Percentiles rank a stretch among this genome's conserved stretches.
phyloP scores from a whole-genome alignment of 2,329 filamentous ascomycete genomes.

The Colletotrichum sp. region DNA sequence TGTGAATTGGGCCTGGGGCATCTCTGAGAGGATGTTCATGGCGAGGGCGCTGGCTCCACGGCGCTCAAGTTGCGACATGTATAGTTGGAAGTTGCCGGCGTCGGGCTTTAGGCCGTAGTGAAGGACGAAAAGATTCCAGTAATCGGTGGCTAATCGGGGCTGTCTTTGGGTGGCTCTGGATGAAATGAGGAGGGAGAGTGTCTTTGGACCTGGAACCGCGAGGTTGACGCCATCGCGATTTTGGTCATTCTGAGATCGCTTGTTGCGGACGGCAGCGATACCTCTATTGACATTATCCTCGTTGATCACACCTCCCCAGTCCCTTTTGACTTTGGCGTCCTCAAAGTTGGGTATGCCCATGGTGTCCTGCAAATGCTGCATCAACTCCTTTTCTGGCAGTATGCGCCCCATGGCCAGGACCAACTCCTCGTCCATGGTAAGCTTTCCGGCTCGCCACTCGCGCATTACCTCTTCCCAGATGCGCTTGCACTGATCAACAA shows the following conservation, averaged over 20 bases:
- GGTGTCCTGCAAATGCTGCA: constrained; percentile 72
- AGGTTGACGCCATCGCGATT: constrained; percentile 30
- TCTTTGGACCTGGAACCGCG: constrained; percentile 56
- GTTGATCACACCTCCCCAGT: neutral
- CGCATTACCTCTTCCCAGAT: constrained; percentile 82
- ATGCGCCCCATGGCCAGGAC: constrained; percentile 83
- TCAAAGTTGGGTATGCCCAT: constrained; percentile 70
- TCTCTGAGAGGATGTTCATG: constrained; percentile 61
- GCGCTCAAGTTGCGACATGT: constrained; percentile 64
- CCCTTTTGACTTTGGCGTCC: constrained; percentile 26
- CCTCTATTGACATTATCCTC: constrained; percentile 24
- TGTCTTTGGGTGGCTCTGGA: constrained; percentile 53
- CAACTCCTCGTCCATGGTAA: constrained; percentile 79
- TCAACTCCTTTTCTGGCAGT: constrained; percentile 60
- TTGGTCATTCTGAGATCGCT: neutral
- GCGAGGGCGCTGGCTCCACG: constrained; percentile 69
- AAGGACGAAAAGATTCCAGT: constrained; percentile 77
- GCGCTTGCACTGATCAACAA: constrained; percentile 69
- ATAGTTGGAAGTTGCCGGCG: constrained; percentile 62
- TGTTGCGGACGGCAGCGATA: constrained; percentile 17
- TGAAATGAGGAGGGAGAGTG: constrained; percentile 72
- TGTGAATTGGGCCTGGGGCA: constrained; percentile 51
- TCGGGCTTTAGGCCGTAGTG: constrained; percentile 73
- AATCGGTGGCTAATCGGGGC: constrained; percentile 68
- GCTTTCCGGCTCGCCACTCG: constrained; percentile 75